Conservation (phyloP, 106 monocot species). For the Dendrobium officinale region DNA sequence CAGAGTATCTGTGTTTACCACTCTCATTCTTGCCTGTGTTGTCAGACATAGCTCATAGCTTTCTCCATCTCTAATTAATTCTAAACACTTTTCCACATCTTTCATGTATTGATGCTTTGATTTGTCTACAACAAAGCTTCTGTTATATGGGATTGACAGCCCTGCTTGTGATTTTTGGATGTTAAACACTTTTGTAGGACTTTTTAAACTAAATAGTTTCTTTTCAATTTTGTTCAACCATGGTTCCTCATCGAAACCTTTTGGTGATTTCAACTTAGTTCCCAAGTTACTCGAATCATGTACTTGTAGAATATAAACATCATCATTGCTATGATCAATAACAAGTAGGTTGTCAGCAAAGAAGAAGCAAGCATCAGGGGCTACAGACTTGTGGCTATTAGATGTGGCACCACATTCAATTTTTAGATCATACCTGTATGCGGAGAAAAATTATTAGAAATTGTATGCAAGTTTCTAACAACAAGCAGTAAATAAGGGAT, state of each 20-base stretch:
- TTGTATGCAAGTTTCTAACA: background rate
- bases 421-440: slow-evolving; percentile 76
- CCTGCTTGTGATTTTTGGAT: slow-evolving; percentile 8
- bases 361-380: slow-evolving; percentile 95
- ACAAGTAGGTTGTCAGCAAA: slow-evolving; percentile 79
- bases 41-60: slow-evolving; percentile 96
- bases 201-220: slow-evolving; percentile 49
- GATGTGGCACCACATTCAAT: slow-evolving; percentile 87
- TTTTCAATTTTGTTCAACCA: slow-evolving; percentile 74
- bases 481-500: background rate
- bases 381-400: slow-evolving; percentile 51
- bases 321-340: slow-evolving; percentile 69
- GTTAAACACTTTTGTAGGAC: slow-evolving; percentile 15
- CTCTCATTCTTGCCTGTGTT: slow-evolving; percentile 66
- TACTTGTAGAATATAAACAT: slow-evolving; percentile 69
- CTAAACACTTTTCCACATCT: slow-evolving; percentile 59
- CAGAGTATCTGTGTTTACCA: slow-evolving; percentile 36
- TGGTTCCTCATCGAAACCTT: slow-evolving; percentile 8
- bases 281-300: slow-evolving; percentile 9
- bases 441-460: background rate
- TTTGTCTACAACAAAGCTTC: slow-evolving; percentile 58
- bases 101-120: slow-evolving; percentile 64
- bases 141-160: background rate
- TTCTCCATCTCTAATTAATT: slow-evolving; percentile 83
- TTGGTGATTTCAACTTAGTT: background rate